A percentile compares a stretch with the other conserved stretches of the same genome.
Evolutionary conservation across 768 basidiomycete genomes (phyloP).

Genomic region (Auriscalpium microsporum): DNA sequence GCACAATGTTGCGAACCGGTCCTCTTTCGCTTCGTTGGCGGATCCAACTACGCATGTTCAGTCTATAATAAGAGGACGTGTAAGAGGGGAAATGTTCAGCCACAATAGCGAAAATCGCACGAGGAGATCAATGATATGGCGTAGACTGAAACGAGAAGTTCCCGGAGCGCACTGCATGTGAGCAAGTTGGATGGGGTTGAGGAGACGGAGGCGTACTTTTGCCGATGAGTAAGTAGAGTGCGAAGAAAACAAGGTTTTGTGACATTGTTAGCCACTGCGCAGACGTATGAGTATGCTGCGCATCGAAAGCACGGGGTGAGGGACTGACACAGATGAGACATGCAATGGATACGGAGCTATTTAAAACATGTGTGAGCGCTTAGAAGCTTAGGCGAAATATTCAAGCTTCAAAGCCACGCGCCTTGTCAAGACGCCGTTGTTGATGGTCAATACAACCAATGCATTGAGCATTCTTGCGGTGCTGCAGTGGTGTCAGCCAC

Average conservation of each 20-base stretch:
- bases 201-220: background rate
- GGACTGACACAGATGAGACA: background rate
- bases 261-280: background rate
- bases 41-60: constrained; percentile 1
- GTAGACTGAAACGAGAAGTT: background rate
- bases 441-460: background rate
- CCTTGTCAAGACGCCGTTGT: background rate
- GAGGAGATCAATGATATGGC: background rate
- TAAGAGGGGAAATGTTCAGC: too few species aligned
- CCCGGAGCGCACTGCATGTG: background rate
- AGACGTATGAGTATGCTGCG: background rate
- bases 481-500: background rate
- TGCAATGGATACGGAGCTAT: background rate
- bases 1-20: background rate
- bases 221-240: background rate
- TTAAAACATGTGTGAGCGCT: background rate
- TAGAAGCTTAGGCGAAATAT: background rate
- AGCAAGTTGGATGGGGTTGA: background rate
- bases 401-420: background rate
- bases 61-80: background rate
- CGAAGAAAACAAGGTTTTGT: background rate
- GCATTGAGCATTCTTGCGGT: background rate
- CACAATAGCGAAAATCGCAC: background rate
- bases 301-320: background rate
- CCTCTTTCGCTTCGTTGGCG: background rate